Evolutionary conservation across 2,329 filamentous ascomycete species (phyloP).

Genomic region (Thyridium curvatum): DNA sequence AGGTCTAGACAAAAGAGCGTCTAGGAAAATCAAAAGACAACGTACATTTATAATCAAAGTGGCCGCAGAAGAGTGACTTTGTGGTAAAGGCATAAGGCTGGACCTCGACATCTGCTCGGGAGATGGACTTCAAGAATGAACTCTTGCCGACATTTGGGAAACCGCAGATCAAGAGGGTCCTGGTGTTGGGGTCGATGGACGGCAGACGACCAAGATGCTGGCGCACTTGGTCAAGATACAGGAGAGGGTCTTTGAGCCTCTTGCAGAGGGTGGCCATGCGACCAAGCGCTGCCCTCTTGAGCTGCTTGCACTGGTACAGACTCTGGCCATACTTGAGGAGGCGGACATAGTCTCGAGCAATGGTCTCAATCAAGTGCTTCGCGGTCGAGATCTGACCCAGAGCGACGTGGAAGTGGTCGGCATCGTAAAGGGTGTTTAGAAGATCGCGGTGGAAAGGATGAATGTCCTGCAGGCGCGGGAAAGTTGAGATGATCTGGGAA

Average conservation of each 20-base stretch:
- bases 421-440: conserved; percentile 97
- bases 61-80: conserved; percentile 93
- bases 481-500: conserved; percentile 81
- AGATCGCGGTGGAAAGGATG: conserved; percentile 87
- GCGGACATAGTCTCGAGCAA: conserved; percentile 92
- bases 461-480: conserved; percentile 88
- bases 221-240: conserved; percentile 93
- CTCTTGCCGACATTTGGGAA: conserved; percentile 98
- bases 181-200: conserved; percentile 95
- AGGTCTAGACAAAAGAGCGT: neutral
- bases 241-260: conserved; percentile 85
- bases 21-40: conserved; percentile 6
- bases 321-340: conserved; percentile 87
- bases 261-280: conserved; percentile 98
- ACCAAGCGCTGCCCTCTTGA: conserved; percentile 92
- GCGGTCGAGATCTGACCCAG: conserved; percentile 93
- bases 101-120: conserved; percentile 90
- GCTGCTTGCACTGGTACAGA: conserved; percentile 97
- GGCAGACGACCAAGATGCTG: conserved; percentile 97
- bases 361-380: conserved; percentile 93
- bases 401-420: conserved; percentile 95
- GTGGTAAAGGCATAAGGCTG: conserved; percentile 96
- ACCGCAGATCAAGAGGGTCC: conserved; percentile 91
- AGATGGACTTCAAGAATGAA: conserved; percentile 88
- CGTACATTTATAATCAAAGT: conserved; percentile 85